phyloP scores from a whole-genome alignment of 164 flowering plant species.

The Pachysandra terminalis region DNA sequence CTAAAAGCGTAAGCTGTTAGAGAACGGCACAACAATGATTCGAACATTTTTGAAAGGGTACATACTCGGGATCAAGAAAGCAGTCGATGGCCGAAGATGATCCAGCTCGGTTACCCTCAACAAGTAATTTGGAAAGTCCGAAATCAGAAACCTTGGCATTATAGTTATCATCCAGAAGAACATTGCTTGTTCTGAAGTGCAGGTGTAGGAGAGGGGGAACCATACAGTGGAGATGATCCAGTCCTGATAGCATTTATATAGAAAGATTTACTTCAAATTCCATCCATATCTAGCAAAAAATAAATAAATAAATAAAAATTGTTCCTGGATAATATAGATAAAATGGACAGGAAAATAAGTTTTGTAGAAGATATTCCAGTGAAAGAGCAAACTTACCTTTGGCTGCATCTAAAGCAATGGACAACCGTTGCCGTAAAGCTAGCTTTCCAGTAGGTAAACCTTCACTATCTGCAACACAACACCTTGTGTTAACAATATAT shows the following conservation, averaged over 20 bases:
- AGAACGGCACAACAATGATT: too few species aligned
- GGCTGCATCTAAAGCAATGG: slow-evolving; percentile 46
- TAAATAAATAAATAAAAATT: background rate
- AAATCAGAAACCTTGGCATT: slow-evolving; percentile 45
- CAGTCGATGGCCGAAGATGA: slow-evolving; percentile 32
- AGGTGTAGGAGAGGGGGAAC: slow-evolving; percentile 40
- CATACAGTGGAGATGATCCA: slow-evolving; percentile 41
- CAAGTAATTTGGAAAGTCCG: slow-evolving; percentile 36
- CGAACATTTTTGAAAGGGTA: background rate
- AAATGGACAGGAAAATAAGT: background rate
- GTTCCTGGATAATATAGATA: background rate
- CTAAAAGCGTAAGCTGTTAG: too few species aligned
- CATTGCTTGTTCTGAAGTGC: slow-evolving; percentile 47
- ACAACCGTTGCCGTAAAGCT: slow-evolving; percentile 32
- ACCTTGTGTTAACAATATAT: background rate
- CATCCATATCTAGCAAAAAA: background rate
- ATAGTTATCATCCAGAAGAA: slow-evolving; percentile 43
- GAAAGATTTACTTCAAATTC: background rate
- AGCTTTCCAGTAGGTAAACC: slow-evolving; percentile 44
- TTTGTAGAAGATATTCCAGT: too few species aligned
- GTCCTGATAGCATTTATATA: slow-evolving; percentile 25
- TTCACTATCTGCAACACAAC: slow-evolving; percentile 29
- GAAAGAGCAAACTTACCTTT: slow-evolving; percentile 28
- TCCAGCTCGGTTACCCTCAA: slow-evolving; percentile 27
- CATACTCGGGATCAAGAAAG: slow-evolving; percentile 49